Base-by-base conservation (phyloP, 768 basidiomycete species). In the Postia placenta region DNA sequence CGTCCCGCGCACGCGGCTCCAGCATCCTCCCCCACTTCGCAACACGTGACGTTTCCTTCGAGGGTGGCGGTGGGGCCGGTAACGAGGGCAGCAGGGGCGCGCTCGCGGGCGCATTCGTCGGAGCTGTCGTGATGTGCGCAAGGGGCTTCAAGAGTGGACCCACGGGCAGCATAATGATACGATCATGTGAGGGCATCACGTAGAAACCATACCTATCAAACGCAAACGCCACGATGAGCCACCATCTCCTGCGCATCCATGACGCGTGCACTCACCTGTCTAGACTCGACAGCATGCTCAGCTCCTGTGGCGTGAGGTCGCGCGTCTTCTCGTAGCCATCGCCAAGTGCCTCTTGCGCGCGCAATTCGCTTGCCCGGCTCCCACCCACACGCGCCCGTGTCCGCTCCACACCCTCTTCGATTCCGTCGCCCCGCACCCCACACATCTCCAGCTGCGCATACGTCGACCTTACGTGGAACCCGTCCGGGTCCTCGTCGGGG, bases 1-100 rank as follows among this genome's bases (percentile, higher is more conserved):
- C 62, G 62, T 92, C 89, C 28, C 87, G 79, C 42, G 69, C 68
- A 11, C 74, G 68, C 12, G 89, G 83, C 41, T 75, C 71, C 50
- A 91, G 74, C 95, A 98, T 98, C 37, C 85, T 78, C n/a, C 79
- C 81, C 95, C 95, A 97, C 67, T 98, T 98, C 20, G 73, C 78
- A 55, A 92, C 88, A n/a, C 95, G 75, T 5, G 75, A 70, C 2
- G 68, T 61, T 65, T 98, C 95, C 62, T 83, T 90, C 39, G 56
- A 60, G 38, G 74, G 67, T 4, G 74, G 68, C 28, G 68, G 63
- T 42, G 69, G 69, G 7, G 71, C 67, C 14, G 74, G 70, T 27
- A 75, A 64, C 47, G 71, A 65, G 19, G 79, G 71, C 35, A 78
- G 67, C 25, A 74, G 64, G 3, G 78, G 62, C 1, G 75, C 69